Evolutionary conservation across 768 basidiomycete genomes (phyloP).

Genomic region (Rhodosporidiobolus sp.): DNA sequence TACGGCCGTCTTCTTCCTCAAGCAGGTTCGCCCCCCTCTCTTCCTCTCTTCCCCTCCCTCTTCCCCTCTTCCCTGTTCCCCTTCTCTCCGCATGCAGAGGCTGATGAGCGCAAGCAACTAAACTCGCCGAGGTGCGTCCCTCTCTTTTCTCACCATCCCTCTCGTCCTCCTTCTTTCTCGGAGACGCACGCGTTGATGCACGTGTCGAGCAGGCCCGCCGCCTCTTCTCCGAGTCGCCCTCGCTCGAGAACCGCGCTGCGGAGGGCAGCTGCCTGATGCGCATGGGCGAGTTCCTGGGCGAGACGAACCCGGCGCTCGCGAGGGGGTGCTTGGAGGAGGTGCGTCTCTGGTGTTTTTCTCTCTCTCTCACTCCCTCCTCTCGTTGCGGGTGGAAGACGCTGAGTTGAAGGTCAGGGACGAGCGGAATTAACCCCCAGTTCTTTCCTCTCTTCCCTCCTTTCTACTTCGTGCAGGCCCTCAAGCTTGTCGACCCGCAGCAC

Average conservation of each 20-base stretch:
- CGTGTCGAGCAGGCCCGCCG: conserved; percentile 1
- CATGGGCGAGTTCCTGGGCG: conserved; percentile 5
- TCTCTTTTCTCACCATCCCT: background rate
- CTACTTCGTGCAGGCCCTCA: background rate
- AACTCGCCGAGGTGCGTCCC: conserved; percentile 10
- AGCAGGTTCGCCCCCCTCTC: conserved; percentile 1
- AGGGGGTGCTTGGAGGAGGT: conserved; percentile 6
- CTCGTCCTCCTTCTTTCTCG: background rate
- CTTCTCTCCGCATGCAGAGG: too few species aligned
- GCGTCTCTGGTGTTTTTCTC: background rate
- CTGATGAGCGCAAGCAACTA: too few species aligned
- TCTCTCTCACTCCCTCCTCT: too few species aligned
- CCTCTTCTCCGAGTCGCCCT: background rate
- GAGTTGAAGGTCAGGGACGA: too few species aligned
- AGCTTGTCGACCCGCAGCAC: background rate
- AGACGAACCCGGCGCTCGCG: background rate
- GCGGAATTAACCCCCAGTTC: too few species aligned
- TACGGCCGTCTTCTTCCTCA: conserved; percentile 5
- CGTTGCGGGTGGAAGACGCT: too few species aligned
- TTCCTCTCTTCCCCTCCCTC: too few species aligned
- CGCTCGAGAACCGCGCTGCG: background rate
- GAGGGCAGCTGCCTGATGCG: conserved; percentile 20
- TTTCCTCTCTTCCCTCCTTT: too few species aligned
- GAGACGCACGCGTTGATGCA: too few species aligned
- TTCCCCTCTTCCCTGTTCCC: too few species aligned